phyloP scores from a whole-genome alignment of 2,329 filamentous ascomycete species.

The Talaromyces funiculosus region DNA sequence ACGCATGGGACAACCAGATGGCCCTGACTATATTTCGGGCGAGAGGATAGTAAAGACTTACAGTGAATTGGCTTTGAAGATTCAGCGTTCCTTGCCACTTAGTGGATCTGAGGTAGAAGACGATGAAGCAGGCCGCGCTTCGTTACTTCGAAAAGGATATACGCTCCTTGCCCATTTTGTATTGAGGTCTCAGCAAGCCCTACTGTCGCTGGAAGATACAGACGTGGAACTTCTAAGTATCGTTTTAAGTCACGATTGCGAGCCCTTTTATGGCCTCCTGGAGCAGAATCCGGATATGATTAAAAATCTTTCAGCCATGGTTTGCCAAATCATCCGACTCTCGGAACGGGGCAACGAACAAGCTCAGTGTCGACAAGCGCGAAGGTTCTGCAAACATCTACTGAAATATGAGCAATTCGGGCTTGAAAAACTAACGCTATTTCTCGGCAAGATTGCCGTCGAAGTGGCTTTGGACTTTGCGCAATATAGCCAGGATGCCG shows the following conservation, averaged over 20 bases:
- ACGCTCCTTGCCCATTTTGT: constrained; percentile 28
- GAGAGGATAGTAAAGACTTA: constrained; percentile 25
- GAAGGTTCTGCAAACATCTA: constrained; percentile 24
- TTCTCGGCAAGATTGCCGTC: constrained; percentile 32
- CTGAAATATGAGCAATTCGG: constrained; percentile 21
- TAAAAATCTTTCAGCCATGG: constrained; percentile 31
- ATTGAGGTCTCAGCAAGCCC: constrained; percentile 23
- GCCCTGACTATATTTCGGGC: constrained; percentile 15
- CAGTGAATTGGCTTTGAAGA: constrained; percentile 18
- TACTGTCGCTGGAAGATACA: constrained; percentile 8
- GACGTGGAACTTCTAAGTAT: constrained; percentile 11
- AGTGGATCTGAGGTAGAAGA: constrained; percentile 1
- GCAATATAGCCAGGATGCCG: constrained; percentile 31
- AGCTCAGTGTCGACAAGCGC: constrained; percentile 22
- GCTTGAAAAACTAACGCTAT: constrained; percentile 20
- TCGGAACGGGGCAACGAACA: constrained; percentile 23
- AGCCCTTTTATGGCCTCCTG: constrained; percentile 26
- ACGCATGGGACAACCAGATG: constrained; percentile 21
- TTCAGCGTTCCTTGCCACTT: constrained; percentile 22
- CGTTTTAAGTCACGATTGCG: constrained; percentile 21
- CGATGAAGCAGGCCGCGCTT: constrained; percentile 17
- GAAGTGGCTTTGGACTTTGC: constrained; percentile 39
- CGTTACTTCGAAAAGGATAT: constrained; percentile 29
- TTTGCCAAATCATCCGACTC: constrained; percentile 30
- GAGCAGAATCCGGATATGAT: constrained; percentile 27